These are phyloP conservation scores for Catharanthus roseus DNA, from an alignment of 257 asterid genomes.

Conservation along the genomic window DNA sequence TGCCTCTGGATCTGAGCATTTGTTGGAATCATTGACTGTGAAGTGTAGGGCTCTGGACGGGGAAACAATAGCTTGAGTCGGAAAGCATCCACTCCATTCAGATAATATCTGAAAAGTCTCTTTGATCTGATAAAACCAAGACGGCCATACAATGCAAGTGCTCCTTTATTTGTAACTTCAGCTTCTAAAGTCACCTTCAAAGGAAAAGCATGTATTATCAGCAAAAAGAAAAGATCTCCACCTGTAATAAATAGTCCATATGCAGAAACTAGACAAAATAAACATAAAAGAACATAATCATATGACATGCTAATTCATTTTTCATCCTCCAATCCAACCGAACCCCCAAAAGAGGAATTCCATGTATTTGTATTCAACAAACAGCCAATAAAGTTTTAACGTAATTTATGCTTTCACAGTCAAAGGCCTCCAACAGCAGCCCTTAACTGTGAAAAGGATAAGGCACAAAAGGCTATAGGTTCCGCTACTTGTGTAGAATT, in stretches of 20 bases:
- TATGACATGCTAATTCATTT: neutral
- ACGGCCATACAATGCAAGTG: constrained; percentile 86
- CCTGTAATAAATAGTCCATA: too few species aligned
- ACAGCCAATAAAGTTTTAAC: neutral
- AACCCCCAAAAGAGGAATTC: neutral
- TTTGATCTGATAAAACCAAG: constrained; percentile 89
- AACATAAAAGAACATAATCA: too few species aligned
- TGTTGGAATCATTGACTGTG: constrained; percentile 19
- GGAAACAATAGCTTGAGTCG: constrained; percentile 85
- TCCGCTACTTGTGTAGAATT: too few species aligned
- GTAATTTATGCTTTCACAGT: neutral
- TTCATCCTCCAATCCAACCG: too few species aligned
- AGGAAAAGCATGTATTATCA: neutral
- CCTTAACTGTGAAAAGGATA: neutral
- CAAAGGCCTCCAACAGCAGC: too few species aligned
- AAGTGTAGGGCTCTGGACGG: constrained; percentile 38
- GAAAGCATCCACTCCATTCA: constrained; percentile 96
- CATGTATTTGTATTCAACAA: neutral
- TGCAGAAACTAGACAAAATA: too few species aligned
- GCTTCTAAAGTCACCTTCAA: constrained; percentile 90
- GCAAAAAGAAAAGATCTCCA: neutral
- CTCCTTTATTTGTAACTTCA: constrained; percentile 92
- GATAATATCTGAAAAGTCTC: constrained; percentile 88
- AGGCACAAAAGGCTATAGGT: too few species aligned
- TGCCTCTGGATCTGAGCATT: constrained; percentile 21